Percentiles rank a stretch among this genome's conserved stretches.
Evolutionary conservation across 2,329 filamentous ascomycete species (phyloP).

Genomic region (Alternaria postmessia): DNA sequence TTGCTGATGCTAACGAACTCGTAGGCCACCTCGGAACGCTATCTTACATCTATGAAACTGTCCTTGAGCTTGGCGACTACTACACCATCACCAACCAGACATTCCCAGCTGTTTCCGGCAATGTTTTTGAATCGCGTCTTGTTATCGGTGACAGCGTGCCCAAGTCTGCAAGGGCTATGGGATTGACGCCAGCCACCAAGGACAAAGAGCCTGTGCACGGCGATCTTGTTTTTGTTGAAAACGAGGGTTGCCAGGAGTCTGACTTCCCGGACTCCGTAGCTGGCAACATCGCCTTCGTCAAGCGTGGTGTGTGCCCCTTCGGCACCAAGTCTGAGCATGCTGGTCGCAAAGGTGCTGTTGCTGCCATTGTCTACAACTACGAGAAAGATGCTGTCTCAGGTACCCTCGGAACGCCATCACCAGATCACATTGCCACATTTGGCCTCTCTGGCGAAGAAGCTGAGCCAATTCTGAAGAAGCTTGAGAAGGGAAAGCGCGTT

Average conservation of each 20-base stretch:
- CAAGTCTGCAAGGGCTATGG: constrained; percentile 48
- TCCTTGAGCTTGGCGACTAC: constrained; percentile 50
- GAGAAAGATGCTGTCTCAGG: constrained; percentile 68
- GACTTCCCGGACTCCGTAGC: constrained; percentile 70
- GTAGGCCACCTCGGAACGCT: constrained; percentile 47
- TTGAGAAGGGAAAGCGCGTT: constrained; percentile 59
- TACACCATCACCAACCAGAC: constrained; percentile 51
- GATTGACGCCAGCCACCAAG: constrained; percentile 48
- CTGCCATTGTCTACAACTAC: constrained; percentile 80
- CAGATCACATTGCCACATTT: constrained; percentile 71
- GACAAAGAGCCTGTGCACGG: constrained; percentile 49
- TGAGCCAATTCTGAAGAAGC: constrained; percentile 59
- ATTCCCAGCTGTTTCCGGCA: constrained; percentile 47
- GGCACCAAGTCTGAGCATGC: constrained; percentile 75
- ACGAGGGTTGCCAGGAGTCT: constrained; percentile 43
- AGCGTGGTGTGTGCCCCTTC: constrained; percentile 76
- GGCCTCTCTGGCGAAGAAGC: constrained; percentile 71
- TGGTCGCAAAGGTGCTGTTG: constrained; percentile 73
- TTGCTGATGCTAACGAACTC: constrained; percentile 16
- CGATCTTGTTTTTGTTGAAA: constrained; percentile 43
- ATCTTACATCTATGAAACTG: constrained; percentile 50
- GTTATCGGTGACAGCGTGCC: constrained; percentile 45
- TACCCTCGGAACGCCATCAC: constrained; percentile 71
- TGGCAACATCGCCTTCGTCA: constrained; percentile 75
- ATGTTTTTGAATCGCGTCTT: constrained; percentile 48